Percentiles rank a stretch among this genome's conserved stretches.
Evolutionary conservation across 2,329 filamentous ascomycete genomes (phyloP).

Genomic region (Penicillium italicum): DNA sequence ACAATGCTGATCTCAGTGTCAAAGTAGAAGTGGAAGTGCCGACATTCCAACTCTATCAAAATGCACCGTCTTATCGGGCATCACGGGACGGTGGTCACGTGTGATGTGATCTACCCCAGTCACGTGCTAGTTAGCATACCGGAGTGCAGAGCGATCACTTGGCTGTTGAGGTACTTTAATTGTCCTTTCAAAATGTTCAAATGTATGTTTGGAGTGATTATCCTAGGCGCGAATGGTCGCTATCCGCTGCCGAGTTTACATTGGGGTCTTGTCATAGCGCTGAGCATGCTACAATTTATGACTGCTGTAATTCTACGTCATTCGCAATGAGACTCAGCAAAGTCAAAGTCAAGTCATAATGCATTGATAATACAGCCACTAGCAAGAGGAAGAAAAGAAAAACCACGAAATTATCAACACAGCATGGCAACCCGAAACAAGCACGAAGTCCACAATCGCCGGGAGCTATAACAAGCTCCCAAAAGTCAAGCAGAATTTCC

Average conservation of each 20-base stretch:
- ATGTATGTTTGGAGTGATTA: not conserved
- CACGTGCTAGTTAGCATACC: no score
- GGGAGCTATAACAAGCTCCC: not conserved
- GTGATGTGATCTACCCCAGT: not conserved
- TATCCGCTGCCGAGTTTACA: no score
- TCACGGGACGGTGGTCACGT: slow-evolving; percentile 1
- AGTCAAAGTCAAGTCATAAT: slow-evolving; percentile 9
- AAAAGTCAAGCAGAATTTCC: not conserved
- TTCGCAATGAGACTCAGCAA: not conserved
- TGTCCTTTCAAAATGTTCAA: not conserved
- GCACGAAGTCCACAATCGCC: not conserved
- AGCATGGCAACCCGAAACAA: not conserved
- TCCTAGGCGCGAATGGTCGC: no score
- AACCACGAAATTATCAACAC: not conserved
- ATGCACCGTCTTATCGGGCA: slow-evolving; percentile 5
- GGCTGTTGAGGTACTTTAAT: not conserved
- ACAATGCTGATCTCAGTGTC: not conserved
- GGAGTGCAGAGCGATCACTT: no score
- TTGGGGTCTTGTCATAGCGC: fast-evolving
- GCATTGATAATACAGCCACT: slow-evolving; percentile 9
- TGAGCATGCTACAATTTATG: not conserved
- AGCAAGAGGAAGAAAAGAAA: slow-evolving; percentile 3
- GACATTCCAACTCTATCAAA: not conserved
- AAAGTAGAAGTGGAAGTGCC: not conserved
- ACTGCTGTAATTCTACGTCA: no score